Percentiles rank a stretch among this genome's conserved stretches.
phyloP scores from a whole-genome alignment of 2,329 filamentous ascomycete species.

The Fusarium protoensiforme region DNA sequence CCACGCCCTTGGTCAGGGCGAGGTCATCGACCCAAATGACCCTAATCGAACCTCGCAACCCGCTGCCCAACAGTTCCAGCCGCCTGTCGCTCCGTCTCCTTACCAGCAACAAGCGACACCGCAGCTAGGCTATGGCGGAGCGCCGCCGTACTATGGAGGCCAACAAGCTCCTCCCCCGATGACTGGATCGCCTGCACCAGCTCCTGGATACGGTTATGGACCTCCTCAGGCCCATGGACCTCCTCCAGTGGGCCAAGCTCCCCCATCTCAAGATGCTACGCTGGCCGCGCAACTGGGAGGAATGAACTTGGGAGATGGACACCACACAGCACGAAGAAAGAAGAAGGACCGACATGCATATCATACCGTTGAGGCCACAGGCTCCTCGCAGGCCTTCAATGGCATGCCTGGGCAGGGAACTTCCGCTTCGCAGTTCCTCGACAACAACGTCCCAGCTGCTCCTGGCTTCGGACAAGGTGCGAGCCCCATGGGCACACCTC shows the following conservation, averaged over 20 bases:
- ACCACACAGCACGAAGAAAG: conserved; percentile 71
- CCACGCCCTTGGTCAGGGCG: conserved; percentile 67
- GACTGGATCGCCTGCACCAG: conserved; percentile 40
- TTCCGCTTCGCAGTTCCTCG: conserved; percentile 56
- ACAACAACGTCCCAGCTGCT: conserved; percentile 43
- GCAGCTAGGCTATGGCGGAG: conserved; percentile 50
- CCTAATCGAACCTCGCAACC: conserved; percentile 62
- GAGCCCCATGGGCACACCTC: conserved; percentile 57
- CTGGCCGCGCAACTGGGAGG: conserved; percentile 81
- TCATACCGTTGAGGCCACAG: conserved; percentile 81
- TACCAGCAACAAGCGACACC: conserved; percentile 59
- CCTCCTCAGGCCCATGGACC: conserved; percentile 40
- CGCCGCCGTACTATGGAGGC: conserved; percentile 53
- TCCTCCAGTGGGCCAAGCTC: conserved; percentile 40
- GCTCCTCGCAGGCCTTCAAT: conserved; percentile 76
- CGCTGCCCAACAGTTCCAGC: conserved; percentile 66
- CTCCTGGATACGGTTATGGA: conserved; percentile 43
- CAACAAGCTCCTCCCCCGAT: conserved; percentile 44
- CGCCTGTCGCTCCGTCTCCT: conserved; percentile 63
- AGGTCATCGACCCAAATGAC: conserved; percentile 65
- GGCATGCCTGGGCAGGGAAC: conserved; percentile 70
- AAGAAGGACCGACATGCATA: conserved; percentile 97
- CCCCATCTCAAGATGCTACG: conserved; percentile 57
- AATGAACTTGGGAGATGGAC: conserved; percentile 71
- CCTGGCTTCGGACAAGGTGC: conserved; percentile 55